phyloP scores from a whole-genome alignment of 1,284 basidiomycete genomes.

The Cutaneotrichosporon sp. region DNA sequence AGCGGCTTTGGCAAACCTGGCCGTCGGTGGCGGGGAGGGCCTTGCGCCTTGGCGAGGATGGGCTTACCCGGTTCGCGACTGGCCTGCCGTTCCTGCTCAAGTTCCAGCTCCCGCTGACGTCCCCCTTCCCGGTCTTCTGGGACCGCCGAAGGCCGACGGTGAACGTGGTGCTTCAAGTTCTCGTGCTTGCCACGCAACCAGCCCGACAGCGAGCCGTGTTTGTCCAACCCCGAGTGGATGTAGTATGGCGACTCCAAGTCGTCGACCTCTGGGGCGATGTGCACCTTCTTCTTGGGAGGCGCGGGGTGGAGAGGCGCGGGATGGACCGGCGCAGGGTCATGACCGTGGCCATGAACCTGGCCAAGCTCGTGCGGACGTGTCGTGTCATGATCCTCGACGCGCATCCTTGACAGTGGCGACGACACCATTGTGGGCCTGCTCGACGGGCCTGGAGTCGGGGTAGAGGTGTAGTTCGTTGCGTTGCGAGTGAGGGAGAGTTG shows the following conservation, averaged over 20 bases:
- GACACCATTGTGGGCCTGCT: too few species aligned
- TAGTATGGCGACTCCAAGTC: slow-evolving; percentile 38
- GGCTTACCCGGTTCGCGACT: too few species aligned
- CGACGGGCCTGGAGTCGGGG: too few species aligned
- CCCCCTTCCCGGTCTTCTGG: neutral
- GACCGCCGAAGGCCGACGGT: neutral
- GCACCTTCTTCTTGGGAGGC: slow-evolving; percentile 12
- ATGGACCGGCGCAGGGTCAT: neutral
- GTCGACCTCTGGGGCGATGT: slow-evolving; percentile 13
- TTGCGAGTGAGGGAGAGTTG: too few species aligned
- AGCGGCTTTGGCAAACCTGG: slow-evolving; percentile 5
- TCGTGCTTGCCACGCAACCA: slow-evolving; percentile 32
- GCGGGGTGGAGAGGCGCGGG: slow-evolving; percentile 4
- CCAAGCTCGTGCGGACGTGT: too few species aligned
- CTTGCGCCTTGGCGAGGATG: neutral
- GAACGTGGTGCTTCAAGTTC: neutral
- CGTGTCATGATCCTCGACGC: too few species aligned
- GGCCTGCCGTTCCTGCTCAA: too few species aligned
- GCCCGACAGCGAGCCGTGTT: slow-evolving; percentile 45
- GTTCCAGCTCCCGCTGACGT: neutral
- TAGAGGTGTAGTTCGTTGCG: too few species aligned
- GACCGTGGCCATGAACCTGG: too few species aligned
- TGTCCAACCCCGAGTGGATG: slow-evolving; percentile 50
- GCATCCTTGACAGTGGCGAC: too few species aligned
- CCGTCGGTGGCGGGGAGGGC: neutral